Evolutionary conservation across 2,329 filamentous ascomycete species (phyloP).

Genomic region (Stagonosporopsis vannaccii): DNA sequence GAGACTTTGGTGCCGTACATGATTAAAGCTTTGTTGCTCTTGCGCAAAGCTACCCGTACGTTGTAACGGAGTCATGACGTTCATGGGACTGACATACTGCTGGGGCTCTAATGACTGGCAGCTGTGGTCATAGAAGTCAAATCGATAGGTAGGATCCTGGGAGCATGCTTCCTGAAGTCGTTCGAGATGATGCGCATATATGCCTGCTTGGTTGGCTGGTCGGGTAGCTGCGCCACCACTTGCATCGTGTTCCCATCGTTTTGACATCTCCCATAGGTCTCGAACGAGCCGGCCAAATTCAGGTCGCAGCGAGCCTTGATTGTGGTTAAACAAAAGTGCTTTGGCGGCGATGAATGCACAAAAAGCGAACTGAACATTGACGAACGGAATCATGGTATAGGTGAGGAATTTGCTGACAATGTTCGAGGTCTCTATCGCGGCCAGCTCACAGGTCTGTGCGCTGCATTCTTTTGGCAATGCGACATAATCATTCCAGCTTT

Average conservation of each 20-base stretch:
- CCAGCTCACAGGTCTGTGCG: conserved; percentile 44
- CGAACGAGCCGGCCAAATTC: conserved; percentile 37
- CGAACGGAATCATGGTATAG: conserved; percentile 40
- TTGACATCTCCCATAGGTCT: conserved; percentile 40
- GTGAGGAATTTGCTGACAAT: conserved; percentile 44
- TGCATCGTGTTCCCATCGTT: conserved; percentile 28
- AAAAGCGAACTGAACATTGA: conserved; percentile 45
- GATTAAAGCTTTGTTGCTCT: background rate
- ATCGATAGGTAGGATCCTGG: conserved; percentile 30
- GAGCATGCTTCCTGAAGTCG: conserved; percentile 30
- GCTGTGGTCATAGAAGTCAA: conserved; percentile 44
- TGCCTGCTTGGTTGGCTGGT: conserved; percentile 32
- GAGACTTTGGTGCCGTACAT: conserved; percentile 26
- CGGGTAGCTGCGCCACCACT: background rate
- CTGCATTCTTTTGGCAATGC: conserved; percentile 44
- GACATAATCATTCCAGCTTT: conserved; percentile 42
- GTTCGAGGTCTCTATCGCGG: conserved; percentile 42
- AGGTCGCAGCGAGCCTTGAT: conserved; percentile 24
- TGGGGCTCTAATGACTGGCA: conserved; percentile 29
- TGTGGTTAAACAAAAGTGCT: conserved; percentile 38
- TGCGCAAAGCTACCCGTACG: conserved; percentile 17
- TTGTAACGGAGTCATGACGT: conserved; percentile 25
- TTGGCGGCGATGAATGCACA: conserved; percentile 45
- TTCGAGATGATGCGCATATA: conserved; percentile 38
- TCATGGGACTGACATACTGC: conserved; percentile 26